Evolutionary conservation across 129 eudicot species (phyloP).

Genomic region (Pulicaria dysenterica): DNA sequence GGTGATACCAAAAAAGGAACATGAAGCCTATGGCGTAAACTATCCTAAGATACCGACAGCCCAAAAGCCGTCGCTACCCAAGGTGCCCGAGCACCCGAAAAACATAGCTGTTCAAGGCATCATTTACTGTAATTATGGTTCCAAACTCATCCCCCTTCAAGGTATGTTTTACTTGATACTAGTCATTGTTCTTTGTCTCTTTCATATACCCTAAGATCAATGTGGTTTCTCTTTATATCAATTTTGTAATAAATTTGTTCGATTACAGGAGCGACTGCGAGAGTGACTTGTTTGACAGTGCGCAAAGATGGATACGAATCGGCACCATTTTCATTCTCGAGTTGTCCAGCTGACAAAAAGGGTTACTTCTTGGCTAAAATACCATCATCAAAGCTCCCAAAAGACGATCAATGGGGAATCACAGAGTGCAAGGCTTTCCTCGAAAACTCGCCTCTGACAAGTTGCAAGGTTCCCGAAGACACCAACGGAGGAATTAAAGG

Average conservation of each 20-base stretch:
- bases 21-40: not conserved
- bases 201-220: too few relatives aligned
- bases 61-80: constrained; percentile 15
- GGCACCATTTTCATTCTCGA: constrained; percentile 53
- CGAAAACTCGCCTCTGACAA: constrained; percentile 40
- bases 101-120: constrained; percentile 58
- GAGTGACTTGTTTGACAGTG: constrained; percentile 51
- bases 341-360: constrained; percentile 46
- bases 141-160: constrained; percentile 46
- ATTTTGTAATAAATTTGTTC: too few relatives aligned
- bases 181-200: not conserved
- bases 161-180: constrained; percentile 31
- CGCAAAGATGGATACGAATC: constrained; percentile 56
- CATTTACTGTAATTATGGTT: constrained; percentile 52
- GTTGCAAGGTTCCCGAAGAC: constrained; percentile 44
- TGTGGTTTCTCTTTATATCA: too few relatives aligned
- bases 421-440: constrained; percentile 57
- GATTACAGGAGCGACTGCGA: constrained; percentile 43
- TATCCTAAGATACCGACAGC: constrained; percentile 11
- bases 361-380: constrained; percentile 58
- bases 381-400: constrained; percentile 28
- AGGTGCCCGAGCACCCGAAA: constrained; percentile 31
- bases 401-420: constrained; percentile 39
- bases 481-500: constrained; percentile 45
- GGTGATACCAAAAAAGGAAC: constrained; percentile 11